A percentile compares a stretch with the other conserved stretches of the same genome.
Conservation (phyloP, 176 grass and related monocot genomes). For the Triticum timopheevii region DNA sequence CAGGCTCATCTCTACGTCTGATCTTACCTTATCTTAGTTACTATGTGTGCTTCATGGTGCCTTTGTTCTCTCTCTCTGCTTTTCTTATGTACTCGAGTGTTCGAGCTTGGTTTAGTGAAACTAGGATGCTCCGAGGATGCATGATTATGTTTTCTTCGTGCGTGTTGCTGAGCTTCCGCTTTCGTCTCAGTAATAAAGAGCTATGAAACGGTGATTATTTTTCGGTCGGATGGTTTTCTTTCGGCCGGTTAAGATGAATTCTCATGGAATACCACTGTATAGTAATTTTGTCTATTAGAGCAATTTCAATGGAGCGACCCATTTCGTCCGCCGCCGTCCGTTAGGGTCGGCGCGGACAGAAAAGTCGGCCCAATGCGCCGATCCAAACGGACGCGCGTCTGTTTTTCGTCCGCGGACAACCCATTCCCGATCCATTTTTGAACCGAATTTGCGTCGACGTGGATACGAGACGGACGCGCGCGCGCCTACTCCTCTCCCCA, state of each 20-base stretch:
- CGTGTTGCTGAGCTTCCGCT: background rate
- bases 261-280: background rate
- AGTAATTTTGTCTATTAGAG: background rate
- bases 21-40: background rate
- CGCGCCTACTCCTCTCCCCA: no score
- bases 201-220: background rate
- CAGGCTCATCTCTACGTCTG: slow-evolving; percentile 69
- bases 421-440: no score
- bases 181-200: background rate
- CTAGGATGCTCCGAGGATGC: background rate
- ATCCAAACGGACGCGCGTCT: no score
- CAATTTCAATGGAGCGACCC: no score
- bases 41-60: background rate
- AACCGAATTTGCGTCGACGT: no score
- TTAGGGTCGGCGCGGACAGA: no score
- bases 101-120: background rate
- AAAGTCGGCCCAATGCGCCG: no score
- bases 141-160: background rate
- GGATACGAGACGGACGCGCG: no score
- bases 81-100: background rate
- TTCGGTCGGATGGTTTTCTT: background rate
- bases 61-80: background rate
- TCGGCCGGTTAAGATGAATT: background rate
- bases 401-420: no score
- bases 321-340: no score